Percentiles rank a stretch among this genome's conserved stretches.
Evolutionary conservation across 208 protist species (phyloP).

Genomic region (Spongospora subterranea): DNA sequence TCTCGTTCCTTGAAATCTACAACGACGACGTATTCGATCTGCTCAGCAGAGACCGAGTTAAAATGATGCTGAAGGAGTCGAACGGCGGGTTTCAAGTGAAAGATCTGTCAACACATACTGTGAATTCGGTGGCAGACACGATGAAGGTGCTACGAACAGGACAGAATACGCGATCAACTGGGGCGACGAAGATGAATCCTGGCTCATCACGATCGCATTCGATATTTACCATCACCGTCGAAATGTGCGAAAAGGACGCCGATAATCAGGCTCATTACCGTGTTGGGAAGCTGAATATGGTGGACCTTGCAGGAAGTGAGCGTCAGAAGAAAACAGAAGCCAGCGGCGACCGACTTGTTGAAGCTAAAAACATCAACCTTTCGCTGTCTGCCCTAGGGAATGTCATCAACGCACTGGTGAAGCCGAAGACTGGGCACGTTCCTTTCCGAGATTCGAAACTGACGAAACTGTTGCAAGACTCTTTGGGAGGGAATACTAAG

Average conservation of each 20-base stretch:
- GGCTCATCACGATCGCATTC: conserved; percentile 74
- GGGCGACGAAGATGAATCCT: conserved; percentile 63
- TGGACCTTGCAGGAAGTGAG: conserved; percentile 75
- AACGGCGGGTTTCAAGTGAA: conserved; percentile 44
- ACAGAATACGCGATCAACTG: conserved; percentile 45
- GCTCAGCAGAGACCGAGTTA: conserved; percentile 60
- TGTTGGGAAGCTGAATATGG: conserved; percentile 75
- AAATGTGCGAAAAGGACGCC: conserved; percentile 62
- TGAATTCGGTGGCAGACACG: conserved; percentile 57
- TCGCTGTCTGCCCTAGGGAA: conserved; percentile 78
- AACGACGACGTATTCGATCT: conserved; percentile 74
- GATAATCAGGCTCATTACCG: conserved; percentile 60
- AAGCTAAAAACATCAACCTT: conserved; percentile 79
- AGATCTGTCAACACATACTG: conserved; percentile 49
- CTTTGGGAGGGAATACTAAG: conserved; percentile 75
- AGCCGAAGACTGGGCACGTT: conserved; percentile 72
- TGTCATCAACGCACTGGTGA: conserved; percentile 56
- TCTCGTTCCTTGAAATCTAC: conserved; percentile 74
- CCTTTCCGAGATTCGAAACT: conserved; percentile 81
- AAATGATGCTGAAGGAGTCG: conserved; percentile 44
- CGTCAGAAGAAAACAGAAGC: conserved; percentile 74
- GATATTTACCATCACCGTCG: conserved; percentile 75
- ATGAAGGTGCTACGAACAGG: conserved; percentile 38
- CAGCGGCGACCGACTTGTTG: conserved; percentile 71
- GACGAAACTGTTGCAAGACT: conserved; percentile 69